Percentiles rank a stretch among this genome's conserved stretches.
phyloP scores from a whole-genome alignment of 2,329 filamentous ascomycete species.

The Colletotrichum sojae region DNA sequence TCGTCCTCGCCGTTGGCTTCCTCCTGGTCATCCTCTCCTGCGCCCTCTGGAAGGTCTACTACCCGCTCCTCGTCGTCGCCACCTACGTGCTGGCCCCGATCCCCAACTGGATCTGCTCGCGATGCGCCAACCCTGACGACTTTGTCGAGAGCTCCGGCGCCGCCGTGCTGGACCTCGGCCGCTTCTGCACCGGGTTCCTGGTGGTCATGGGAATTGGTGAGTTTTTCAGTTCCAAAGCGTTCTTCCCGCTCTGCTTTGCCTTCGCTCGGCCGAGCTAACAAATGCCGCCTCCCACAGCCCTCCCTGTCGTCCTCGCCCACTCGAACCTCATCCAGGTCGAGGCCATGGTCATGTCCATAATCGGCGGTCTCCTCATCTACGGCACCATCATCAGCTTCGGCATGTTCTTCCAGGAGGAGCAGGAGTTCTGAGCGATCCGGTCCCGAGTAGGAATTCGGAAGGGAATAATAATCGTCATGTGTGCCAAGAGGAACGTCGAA shows the following conservation, averaged over 20 bases:
- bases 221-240: conserved; percentile 53
- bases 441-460: not conserved
- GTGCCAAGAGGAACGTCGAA: not conserved
- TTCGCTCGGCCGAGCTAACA: conserved; percentile 20
- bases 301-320: conserved; percentile 91
- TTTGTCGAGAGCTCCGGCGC: conserved; percentile 89
- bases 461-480: not conserved
- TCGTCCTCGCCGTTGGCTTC: conserved; percentile 98
- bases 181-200: conserved; percentile 95
- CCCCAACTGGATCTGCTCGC: conserved; percentile 95
- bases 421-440: conserved; percentile 80
- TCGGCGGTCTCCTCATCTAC: conserved; percentile 95
- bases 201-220: conserved; percentile 97
- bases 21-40: conserved; percentile 98
- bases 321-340: conserved; percentile 84
- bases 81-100: conserved; percentile 95
- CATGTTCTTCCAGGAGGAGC: conserved; percentile 98
- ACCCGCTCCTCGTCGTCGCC: conserved; percentile 93
- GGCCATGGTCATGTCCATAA: conserved; percentile 95
- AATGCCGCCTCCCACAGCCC: conserved; percentile 71
- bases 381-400: conserved; percentile 98
- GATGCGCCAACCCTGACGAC: conserved; percentile 93
- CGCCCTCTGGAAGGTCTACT: conserved; percentile 94
- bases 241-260: too few relatives aligned
- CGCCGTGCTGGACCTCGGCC: conserved; percentile 90